phyloP scores from a whole-genome alignment of 2,329 filamentous ascomycete genomes.

The Triangularia setosa region DNA sequence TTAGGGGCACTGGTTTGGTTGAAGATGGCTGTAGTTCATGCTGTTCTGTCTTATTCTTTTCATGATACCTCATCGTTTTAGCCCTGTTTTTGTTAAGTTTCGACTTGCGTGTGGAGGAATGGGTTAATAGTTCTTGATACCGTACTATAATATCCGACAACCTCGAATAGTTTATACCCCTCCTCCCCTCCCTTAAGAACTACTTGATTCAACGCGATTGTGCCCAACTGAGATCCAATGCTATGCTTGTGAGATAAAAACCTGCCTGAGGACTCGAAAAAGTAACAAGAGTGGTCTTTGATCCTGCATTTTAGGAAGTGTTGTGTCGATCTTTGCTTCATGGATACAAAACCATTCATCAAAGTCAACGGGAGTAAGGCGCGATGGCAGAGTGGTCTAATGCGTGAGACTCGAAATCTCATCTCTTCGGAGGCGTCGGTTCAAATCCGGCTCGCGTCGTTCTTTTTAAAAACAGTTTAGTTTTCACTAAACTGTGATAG shows the following conservation, averaged over 20 bases:
- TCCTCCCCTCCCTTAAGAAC: neutral
- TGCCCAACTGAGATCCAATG: too few species aligned
- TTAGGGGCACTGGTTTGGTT: neutral
- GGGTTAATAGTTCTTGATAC: neutral
- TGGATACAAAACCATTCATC: neutral
- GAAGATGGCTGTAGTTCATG: neutral
- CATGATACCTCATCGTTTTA: neutral
- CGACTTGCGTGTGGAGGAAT: neutral
- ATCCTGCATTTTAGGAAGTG: neutral
- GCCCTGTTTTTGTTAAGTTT: neutral
- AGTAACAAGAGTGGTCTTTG: neutral
- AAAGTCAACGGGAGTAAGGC: neutral
- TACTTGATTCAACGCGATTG: too few species aligned
- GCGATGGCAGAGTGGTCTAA: constrained; percentile 12
- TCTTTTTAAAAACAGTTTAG: neutral
- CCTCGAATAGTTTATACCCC: neutral
- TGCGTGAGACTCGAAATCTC: constrained; percentile 12
- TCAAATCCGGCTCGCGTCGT: constrained; percentile 11
- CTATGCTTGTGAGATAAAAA: neutral
- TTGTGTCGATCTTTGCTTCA: neutral
- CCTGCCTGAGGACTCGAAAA: neutral
- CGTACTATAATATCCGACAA: neutral
- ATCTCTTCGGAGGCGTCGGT: constrained; percentile 11
- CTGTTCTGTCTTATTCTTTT: neutral
- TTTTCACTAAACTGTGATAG: neutral